Conservation (phyloP, 257 asterid species). For the Thymus mandschuricus region DNA sequence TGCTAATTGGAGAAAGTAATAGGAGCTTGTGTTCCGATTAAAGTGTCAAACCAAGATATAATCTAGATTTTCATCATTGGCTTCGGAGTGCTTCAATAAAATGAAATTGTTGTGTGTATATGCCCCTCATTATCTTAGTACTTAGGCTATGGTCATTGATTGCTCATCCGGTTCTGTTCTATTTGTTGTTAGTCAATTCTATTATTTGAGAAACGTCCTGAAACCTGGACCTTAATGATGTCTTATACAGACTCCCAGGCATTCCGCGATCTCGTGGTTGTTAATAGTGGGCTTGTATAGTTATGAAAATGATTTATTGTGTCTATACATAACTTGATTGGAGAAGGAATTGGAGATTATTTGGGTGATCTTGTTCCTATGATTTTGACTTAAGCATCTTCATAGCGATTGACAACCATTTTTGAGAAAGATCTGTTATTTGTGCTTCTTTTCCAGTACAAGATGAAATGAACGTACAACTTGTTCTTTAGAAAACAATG, state of each 20-base stretch:
- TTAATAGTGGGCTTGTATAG: not conserved
- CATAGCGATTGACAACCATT: not conserved
- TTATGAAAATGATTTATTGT: not conserved
- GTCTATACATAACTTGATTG: not conserved
- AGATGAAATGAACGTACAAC: not conserved
- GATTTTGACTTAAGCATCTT: not conserved
- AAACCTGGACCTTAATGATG: not conserved
- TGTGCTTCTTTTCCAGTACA: not conserved
- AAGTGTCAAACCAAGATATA: too few relatives aligned
- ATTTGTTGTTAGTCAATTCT: not conserved
- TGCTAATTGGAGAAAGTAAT: not conserved
- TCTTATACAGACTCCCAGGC: not conserved
- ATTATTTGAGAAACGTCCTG: not conserved
- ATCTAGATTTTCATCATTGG: not conserved
- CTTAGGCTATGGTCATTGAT: slow-evolving; percentile 3
- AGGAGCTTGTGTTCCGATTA: too few relatives aligned
- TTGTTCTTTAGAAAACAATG: not conserved
- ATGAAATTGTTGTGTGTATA: not conserved
- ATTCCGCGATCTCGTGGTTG: not conserved
- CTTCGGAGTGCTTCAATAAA: not conserved
- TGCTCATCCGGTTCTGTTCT: not conserved
- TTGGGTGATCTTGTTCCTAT: not conserved
- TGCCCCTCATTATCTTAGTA: not conserved
- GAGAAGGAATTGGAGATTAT: not conserved
- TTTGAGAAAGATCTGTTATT: not conserved